These are phyloP conservation scores for Solanum paucissectum DNA, from an alignment of 257 asterid species.

Conservation along the genomic window DNA sequence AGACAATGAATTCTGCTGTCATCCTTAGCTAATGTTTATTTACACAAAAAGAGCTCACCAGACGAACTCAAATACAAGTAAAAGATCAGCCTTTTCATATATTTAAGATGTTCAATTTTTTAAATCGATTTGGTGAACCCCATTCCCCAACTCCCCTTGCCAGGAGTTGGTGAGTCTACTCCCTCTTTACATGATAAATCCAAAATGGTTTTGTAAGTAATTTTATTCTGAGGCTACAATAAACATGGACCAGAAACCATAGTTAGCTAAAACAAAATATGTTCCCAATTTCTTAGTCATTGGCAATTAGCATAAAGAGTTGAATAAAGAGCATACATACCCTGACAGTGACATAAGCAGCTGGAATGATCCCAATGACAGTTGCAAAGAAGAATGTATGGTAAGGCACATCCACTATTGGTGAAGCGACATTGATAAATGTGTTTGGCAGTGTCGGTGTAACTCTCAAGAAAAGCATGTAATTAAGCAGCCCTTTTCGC, in stretches of 20 bases:
- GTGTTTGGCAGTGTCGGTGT: conserved; percentile 95
- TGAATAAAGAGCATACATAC: conserved; percentile 26
- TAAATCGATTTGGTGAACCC: neutral
- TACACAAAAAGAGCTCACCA: neutral
- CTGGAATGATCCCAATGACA: conserved; percentile 81
- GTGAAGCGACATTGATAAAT: conserved; percentile 91
- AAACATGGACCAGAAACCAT: neutral
- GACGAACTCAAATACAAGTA: neutral
- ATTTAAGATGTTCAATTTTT: neutral
- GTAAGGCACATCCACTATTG: conserved; percentile 87
- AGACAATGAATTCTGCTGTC: neutral
- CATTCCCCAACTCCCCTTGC: neutral
- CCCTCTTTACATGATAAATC: neutral
- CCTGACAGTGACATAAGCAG: conserved; percentile 89
- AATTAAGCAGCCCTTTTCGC: conserved; percentile 61
- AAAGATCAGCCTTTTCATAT: neutral
- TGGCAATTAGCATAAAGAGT: neutral
- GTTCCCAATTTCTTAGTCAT: neutral
- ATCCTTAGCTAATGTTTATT: neutral
- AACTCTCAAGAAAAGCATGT: conserved; percentile 91
- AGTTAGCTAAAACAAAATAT: neutral
- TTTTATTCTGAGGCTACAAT: neutral
- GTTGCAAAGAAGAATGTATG: conserved; percentile 84
- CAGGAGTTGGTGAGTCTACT: neutral
- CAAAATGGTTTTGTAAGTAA: neutral